These are phyloP conservation scores for Talaromyces proteolyticus DNA, from an alignment of 495 filamentous ascomycete genomes.

Conservation along the genomic window DNA sequence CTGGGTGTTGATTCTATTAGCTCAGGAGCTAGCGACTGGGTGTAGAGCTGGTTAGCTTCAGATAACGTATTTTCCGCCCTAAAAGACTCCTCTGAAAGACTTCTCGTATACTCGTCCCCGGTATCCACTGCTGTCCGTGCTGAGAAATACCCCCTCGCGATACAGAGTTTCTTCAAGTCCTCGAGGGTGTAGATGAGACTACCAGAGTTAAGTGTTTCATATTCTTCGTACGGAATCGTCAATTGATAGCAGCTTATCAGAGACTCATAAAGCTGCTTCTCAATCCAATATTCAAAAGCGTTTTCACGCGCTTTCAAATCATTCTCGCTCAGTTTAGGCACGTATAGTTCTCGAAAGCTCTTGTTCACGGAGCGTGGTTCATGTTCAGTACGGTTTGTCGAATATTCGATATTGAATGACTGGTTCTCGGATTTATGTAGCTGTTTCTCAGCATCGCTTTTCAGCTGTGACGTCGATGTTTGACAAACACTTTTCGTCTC, in stretches of 20 bases:
- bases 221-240: not conserved
- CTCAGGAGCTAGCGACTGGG: no score
- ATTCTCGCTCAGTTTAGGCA: not conserved
- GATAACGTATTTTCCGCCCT: not conserved
- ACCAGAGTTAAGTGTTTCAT: not conserved
- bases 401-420: no score
- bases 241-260: not conserved
- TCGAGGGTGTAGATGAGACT: not conserved
- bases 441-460: no score
- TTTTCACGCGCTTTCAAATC: not conserved
- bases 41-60: no score
- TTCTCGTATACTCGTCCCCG: not conserved
- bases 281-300: not conserved
- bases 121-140: not conserved
- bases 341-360: no score
- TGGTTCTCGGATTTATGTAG: no score
- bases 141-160: not conserved
- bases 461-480: no score
- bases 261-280: not conserved
- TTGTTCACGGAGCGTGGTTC: no score
- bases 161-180: constrained; percentile 2
- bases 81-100: not conserved
- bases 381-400: no score
- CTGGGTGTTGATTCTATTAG: not conserved
- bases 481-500: no score